Evolutionary conservation across 2,329 filamentous ascomycete species (phyloP).

Genomic region (Pseudopithomyces chartarum): DNA sequence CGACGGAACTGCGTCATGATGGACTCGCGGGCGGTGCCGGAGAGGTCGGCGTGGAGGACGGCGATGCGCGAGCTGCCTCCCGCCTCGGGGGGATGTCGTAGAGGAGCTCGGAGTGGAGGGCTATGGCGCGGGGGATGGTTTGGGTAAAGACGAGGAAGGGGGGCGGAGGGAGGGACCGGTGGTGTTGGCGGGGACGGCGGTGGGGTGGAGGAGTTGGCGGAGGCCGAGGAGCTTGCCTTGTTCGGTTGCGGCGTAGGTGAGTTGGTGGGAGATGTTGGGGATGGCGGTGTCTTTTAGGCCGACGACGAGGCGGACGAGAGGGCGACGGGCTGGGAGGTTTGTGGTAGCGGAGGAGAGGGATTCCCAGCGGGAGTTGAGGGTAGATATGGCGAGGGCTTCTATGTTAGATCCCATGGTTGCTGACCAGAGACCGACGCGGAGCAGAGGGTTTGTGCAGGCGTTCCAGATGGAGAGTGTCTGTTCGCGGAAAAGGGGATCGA

Average conservation of each 20-base stretch:
- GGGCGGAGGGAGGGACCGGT: constrained; percentile 66
- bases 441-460: constrained; percentile 70
- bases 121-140: constrained; percentile 87
- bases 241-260: constrained; percentile 90
- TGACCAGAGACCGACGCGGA: constrained; percentile 87
- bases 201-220: constrained; percentile 84
- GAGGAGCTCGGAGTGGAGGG: constrained; percentile 84
- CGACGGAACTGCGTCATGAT: constrained; percentile 90
- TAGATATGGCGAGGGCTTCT: constrained; percentile 75
- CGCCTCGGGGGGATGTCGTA: constrained; percentile 93
- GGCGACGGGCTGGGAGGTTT: constrained; percentile 44
- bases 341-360: constrained; percentile 39
- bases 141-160: constrained; percentile 97
- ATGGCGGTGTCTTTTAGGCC: constrained; percentile 95
- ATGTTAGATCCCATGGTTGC: constrained; percentile 96
- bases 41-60: constrained; percentile 85
- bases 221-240: constrained; percentile 91
- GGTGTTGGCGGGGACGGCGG: constrained; percentile 60
- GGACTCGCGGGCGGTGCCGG: constrained; percentile 72
- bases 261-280: constrained; percentile 86
- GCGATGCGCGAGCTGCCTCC: constrained; percentile 85
- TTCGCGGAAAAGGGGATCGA: constrained; percentile 87
- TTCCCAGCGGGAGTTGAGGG: constrained; percentile 50
- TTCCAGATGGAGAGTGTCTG: constrained; percentile 87
- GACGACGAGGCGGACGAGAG: constrained; percentile 84